A percentile compares a stretch with the other conserved stretches of the same genome.
Conservation (phyloP, 345 rosid species). For the Aquilaria malaccensis region DNA sequence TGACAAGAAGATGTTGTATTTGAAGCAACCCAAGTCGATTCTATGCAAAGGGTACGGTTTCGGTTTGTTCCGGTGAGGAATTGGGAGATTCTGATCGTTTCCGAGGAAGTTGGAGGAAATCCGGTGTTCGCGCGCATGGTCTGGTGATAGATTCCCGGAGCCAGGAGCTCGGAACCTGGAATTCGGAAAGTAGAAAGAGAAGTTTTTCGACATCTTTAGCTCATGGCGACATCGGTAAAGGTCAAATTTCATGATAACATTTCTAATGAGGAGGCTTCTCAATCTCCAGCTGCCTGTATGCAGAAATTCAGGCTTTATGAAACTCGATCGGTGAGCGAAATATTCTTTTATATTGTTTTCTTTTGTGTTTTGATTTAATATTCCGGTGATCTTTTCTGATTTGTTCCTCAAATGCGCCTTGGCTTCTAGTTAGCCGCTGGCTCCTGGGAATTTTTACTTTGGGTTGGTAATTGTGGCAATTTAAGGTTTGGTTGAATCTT, state of each 20-base stretch:
- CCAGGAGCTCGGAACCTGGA: conserved; percentile 46
- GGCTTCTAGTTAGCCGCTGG: neutral
- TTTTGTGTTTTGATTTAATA: conserved; percentile 4
- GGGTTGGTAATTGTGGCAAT: neutral
- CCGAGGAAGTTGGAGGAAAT: neutral
- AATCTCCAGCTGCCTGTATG: conserved; percentile 25
- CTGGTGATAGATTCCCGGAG: conserved; percentile 53
- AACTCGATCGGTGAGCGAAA: conserved; percentile 53
- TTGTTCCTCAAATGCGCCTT: neutral
- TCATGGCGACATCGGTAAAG: conserved; percentile 15
- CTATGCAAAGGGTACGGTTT: conserved; percentile 30
- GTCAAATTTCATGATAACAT: conserved; percentile 3
- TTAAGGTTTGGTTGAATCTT: neutral
- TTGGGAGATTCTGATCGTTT: neutral
- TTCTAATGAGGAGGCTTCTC: conserved; percentile 13
- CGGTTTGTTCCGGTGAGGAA: conserved; percentile 6
- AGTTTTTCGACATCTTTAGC: neutral
- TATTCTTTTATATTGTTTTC: neutral
- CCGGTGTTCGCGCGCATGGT: conserved; percentile 43
- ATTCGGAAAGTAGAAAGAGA: neutral
- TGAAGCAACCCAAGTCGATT: conserved; percentile 75
- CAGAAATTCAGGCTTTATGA: conserved; percentile 75
- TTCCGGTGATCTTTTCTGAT: conserved; percentile 7
- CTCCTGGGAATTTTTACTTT: neutral
- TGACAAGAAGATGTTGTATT: conserved; percentile 42